Evolutionary conservation across 2,329 filamentous ascomycete genomes (phyloP).

Genomic region (Elsinoe necatrix): DNA sequence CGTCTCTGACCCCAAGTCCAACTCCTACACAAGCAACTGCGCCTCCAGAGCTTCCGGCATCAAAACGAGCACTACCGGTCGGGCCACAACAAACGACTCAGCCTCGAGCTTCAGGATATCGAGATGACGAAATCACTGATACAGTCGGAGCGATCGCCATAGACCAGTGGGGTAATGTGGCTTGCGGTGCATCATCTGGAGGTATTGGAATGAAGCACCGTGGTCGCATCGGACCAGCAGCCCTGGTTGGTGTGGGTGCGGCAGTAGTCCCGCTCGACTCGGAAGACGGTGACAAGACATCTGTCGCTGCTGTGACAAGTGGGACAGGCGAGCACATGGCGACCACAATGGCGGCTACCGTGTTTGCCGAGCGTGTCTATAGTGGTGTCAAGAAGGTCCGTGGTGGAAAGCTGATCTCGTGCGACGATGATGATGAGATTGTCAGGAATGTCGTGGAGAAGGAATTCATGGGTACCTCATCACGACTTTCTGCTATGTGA

Average conservation of each 20-base stretch:
- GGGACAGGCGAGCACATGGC: conserved; percentile 98
- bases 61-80: background rate
- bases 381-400: conserved; percentile 53
- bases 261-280: conserved; percentile 72
- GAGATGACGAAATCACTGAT: conserved; percentile 67
- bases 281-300: conserved; percentile 58
- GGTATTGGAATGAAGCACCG: conserved; percentile 98
- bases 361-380: conserved; percentile 79
- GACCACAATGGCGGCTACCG: conserved; percentile 81
- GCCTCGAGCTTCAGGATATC: background rate
- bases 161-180: conserved; percentile 76
- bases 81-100: background rate
- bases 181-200: conserved; percentile 89
- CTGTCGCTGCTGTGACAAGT: conserved; percentile 78
- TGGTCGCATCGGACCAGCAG: conserved; percentile 84
- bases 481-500: background rate
- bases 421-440: conserved; percentile 47
- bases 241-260: conserved; percentile 83
- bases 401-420: conserved; percentile 48
- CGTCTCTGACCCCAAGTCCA: conserved; percentile 23
- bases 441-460: conserved; percentile 68
- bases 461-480: conserved; percentile 71
- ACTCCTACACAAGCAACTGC: background rate
- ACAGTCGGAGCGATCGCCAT: conserved; percentile 95
- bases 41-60: background rate